Base-by-base conservation (phyloP, 192 early-diverging fungal genomes). In the Allomyces arbusculus region DNA sequence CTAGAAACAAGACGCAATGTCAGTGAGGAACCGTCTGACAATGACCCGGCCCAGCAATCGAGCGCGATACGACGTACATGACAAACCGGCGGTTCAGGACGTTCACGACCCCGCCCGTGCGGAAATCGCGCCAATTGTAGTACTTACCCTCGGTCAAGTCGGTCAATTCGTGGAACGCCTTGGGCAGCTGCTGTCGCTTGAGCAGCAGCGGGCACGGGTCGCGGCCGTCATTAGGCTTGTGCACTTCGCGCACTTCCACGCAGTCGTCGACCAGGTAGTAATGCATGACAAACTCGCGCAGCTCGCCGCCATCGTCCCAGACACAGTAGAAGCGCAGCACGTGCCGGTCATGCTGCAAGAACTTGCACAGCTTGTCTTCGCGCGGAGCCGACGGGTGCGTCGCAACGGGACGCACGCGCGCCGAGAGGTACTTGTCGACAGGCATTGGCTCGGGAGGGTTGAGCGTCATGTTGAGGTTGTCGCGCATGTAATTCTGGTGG, bases 211-310 rank as follows among this genome's bases (percentile, higher is more conserved):
- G 80, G 69, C 80, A 84, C 55, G 79, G 79, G 63, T 82, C 80
- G 28, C 81, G 68, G 7, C 83, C 83, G 64, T 81, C 78, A 67
- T 83, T 85, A 4, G 78, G 78, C 64, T 80, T 80, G 62, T 77
- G 75, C 7, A 85, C 79, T 69, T 85, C 83, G 12, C 82, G 67
- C 1, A 85, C 82, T 69, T 85, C 83, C 24, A 84, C 77, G 44
- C 79, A 78, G 64, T 85, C 83, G 71, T 85, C 83, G 45, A 85
- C 83, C 5, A 85, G 69, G 66, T 84, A 81, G 67, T 84, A 85
- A 65, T 85, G 83, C 20, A 85, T 69, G 33, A 85, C 80, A 80
- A 85, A 84, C 58, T 85, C 82, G 26, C 82, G 66, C 28, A 83
- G 33, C 67, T 84, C 83, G 22, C 78, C 72, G 23, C 79, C 62